Evolutionary conservation across 176 grass and related monocot genomes (phyloP), one percentile per base, ranked within the genome.

Genomic region (Saccharum spontaneum): DNA sequence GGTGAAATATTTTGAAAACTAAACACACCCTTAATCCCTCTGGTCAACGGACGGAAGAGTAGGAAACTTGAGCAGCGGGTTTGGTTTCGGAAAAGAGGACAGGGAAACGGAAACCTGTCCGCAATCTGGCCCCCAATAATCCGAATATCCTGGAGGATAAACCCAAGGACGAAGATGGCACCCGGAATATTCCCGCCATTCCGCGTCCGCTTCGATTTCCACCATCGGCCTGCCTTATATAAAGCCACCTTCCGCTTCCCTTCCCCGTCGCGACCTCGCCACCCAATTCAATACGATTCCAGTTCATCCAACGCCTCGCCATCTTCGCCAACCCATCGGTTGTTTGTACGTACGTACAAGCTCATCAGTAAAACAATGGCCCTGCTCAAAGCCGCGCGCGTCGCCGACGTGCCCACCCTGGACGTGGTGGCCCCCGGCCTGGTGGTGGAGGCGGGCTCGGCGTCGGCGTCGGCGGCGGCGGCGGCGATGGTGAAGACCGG

Each of bases 381-480:
- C 4, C 85, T 70, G 70, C 76, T 95, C 65, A 98, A 94, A 70
- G 97, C 97, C 33, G 91, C 84, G 18, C 89, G 92, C 83, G 91
- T 89, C 86, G 83, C 97, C 81, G 84, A 90, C 70, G 88, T 98
- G 36, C 93, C 89, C 3, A 72, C 31, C 4, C 78, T 92, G 10
- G 91, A 92, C 89, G 89, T 80, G 73, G 75, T 90, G 68, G 80
- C 79, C 22, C 71, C 88, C 3, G 90, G 89, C 39, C 69, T 57
- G 18, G 81, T 83, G 79, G 63, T 77, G 14, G 71, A 18, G 15
- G 81, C 40, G 33, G 55, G 43, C 22, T 48, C 3, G 22, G 31
- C 18, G 86, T 38, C 73, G 64, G 11, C 34, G 34, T 36, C 14
- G 13, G 45, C 13, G 0, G 3, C 40, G 41, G 4, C 7, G 48